These are phyloP conservation scores for Tillandsia fasciculata DNA, from an alignment of 176 grass and related monocot species.

Conservation along the genomic window DNA sequence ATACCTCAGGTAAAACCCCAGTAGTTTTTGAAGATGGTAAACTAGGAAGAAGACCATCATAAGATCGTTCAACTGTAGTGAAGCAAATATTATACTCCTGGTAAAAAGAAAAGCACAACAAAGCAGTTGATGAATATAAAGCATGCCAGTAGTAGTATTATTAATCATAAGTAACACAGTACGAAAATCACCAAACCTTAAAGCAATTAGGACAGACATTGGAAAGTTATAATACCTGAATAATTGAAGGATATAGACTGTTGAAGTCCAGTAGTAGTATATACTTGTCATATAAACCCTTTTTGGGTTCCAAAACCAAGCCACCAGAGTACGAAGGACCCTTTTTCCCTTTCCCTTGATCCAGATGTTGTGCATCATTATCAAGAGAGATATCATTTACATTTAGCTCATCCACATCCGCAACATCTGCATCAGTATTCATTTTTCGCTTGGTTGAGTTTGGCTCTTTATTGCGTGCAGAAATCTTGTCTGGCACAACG, in stretches of 20 bases:
- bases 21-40: constrained; percentile 79
- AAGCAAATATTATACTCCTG: constrained; percentile 99
- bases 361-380: constrained; percentile 41
- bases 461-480: constrained; percentile 38
- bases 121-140: constrained; percentile 16
- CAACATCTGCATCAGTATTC: constrained; percentile 35
- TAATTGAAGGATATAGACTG: constrained; percentile 98
- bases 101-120: constrained; percentile 16
- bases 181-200: background rate
- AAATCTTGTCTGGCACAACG: constrained; percentile 77
- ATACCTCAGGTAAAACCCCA: constrained; percentile 97
- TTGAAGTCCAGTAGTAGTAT: constrained; percentile 95
- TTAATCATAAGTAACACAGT: background rate
- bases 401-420: constrained; percentile 36
- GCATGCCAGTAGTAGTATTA: background rate
- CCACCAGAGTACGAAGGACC: constrained; percentile 90
- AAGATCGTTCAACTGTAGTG: constrained; percentile 77
- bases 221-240: constrained; percentile 46
- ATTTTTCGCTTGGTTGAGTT: constrained; percentile 67
- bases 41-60: constrained; percentile 54
- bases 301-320: constrained; percentile 97
- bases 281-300: constrained; percentile 94
- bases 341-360: constrained; percentile 74
- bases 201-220: background rate
- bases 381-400: constrained; percentile 32